A percentile compares a stretch with the other conserved stretches of the same genome.
Conservation (phyloP, 2,329 filamentous ascomycete genomes). For the Thelonectria olida region DNA sequence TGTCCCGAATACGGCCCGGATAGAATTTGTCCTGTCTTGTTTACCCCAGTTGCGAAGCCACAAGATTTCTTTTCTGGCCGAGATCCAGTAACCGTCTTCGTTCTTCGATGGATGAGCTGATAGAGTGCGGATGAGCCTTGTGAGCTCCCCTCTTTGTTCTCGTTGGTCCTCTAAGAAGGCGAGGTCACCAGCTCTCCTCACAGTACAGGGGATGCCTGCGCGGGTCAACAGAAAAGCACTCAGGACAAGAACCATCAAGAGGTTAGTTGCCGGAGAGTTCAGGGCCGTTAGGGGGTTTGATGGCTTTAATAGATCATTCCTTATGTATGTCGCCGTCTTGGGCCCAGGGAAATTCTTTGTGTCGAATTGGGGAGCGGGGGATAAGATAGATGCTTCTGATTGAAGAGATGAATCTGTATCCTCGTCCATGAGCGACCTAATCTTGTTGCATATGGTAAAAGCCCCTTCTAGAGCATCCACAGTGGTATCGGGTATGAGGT, state of each 20-base stretch:
- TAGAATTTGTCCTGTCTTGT: conserved; percentile 46
- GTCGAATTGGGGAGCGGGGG: conserved; percentile 47
- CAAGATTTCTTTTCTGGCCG: conserved; percentile 69
- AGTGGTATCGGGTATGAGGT: conserved; percentile 69
- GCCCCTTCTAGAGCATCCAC: conserved; percentile 67
- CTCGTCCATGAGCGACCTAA: conserved; percentile 65
- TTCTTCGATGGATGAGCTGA: conserved; percentile 60
- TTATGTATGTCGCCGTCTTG: conserved; percentile 44
- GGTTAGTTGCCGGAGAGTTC: conserved; percentile 59
- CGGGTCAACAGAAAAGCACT: conserved; percentile 67
- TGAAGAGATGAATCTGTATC: conserved; percentile 64
- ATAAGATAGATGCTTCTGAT: conserved; percentile 56
- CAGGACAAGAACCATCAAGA: conserved; percentile 71
- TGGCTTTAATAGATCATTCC: conserved; percentile 61
- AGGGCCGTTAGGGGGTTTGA: conserved; percentile 74
- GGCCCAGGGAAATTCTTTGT: conserved; percentile 27
- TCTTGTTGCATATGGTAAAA: conserved; percentile 67
- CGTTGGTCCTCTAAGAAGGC: conserved; percentile 69
- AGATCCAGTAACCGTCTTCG: conserved; percentile 72
- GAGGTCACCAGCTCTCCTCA: conserved; percentile 68
- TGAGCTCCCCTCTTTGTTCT: conserved; percentile 70
- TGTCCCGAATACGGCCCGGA: conserved; percentile 70
- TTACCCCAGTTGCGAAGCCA: conserved; percentile 81
- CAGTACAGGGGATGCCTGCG: conserved; percentile 58
- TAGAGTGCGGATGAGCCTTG: conserved; percentile 66